phyloP scores from a whole-genome alignment of 352 stramenopile genomes.

The Globisporangium iwayamae region DNA sequence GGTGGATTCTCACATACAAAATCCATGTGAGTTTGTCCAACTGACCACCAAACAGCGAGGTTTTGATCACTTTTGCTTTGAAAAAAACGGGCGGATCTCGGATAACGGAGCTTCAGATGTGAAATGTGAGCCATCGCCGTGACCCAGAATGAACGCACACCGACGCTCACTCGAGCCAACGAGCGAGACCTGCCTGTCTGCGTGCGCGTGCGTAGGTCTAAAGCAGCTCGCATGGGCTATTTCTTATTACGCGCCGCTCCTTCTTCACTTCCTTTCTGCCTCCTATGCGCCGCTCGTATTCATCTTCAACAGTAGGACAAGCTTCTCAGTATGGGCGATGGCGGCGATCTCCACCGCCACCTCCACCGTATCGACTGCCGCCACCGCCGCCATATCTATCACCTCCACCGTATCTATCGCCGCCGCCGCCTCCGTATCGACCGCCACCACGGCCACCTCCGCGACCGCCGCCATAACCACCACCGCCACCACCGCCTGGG shows the following conservation, averaged over 20 bases:
- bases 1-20: no score
- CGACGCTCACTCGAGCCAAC: no score
- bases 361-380: constrained; percentile 27
- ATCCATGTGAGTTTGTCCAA: no score
- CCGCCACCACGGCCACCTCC: constrained; percentile 35
- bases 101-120: no score
- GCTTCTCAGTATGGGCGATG: constrained; percentile 54
- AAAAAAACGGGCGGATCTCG: not conserved
- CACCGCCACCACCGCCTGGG: constrained; percentile 27
- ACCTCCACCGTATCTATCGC: constrained; percentile 30
- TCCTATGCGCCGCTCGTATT: not conserved
- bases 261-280: not conserved
- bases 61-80: not conserved
- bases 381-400: constrained; percentile 34
- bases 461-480: constrained; percentile 34
- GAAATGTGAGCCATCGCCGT: no score
- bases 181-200: no score
- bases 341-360: constrained; percentile 41
- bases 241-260: not conserved
- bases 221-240: not conserved
- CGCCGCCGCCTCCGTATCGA: constrained; percentile 36
- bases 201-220: no score
- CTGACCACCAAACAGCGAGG: not conserved
- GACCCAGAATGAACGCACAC: no score
- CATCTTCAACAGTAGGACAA: not conserved